Conservation (phyloP, 371 early-diverging fungal species). For the Lichtheimia hyalospora region DNA sequence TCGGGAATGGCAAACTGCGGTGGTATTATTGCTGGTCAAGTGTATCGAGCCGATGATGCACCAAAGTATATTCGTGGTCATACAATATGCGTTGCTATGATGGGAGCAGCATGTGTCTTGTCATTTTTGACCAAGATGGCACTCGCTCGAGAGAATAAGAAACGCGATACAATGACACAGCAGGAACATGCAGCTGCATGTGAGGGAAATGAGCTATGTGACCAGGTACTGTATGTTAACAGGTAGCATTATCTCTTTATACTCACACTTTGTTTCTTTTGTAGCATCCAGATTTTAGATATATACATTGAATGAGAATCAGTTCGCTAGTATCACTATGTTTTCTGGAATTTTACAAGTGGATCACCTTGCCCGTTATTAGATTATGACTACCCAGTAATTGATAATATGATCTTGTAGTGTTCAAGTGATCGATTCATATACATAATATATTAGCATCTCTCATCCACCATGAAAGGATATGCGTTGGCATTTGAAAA, state of each 20-base stretch:
- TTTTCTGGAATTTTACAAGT: no score
- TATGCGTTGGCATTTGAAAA: no score
- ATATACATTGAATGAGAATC: conserved; percentile 27
- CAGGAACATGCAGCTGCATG: conserved; percentile 49
- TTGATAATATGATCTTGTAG: no score
- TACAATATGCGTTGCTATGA: conserved; percentile 38
- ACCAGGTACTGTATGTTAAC: conserved; percentile 24
- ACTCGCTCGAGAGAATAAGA: conserved; percentile 14
- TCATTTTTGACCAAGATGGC: conserved; percentile 42
- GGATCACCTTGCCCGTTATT: no score
- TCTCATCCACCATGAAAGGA: no score
- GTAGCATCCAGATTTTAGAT: conserved; percentile 58
- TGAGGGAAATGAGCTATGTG: conserved; percentile 48
- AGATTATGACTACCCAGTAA: no score
- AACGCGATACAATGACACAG: conserved; percentile 12
- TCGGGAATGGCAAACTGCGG: conserved; percentile 48
- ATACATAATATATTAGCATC: no score
- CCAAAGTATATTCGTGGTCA: conserved; percentile 55
- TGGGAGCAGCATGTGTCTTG: conserved; percentile 37
- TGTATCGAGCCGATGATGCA: conserved; percentile 59
- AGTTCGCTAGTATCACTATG: conserved; percentile 4
- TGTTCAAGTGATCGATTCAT: no score
- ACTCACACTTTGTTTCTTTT: not conserved
- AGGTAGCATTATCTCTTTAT: not conserved
- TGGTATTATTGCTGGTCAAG: conserved; percentile 51